These are phyloP conservation scores for Penicillium sp. DNA, from an alignment of 2,329 filamentous ascomycete species.

Conservation along the genomic window DNA sequence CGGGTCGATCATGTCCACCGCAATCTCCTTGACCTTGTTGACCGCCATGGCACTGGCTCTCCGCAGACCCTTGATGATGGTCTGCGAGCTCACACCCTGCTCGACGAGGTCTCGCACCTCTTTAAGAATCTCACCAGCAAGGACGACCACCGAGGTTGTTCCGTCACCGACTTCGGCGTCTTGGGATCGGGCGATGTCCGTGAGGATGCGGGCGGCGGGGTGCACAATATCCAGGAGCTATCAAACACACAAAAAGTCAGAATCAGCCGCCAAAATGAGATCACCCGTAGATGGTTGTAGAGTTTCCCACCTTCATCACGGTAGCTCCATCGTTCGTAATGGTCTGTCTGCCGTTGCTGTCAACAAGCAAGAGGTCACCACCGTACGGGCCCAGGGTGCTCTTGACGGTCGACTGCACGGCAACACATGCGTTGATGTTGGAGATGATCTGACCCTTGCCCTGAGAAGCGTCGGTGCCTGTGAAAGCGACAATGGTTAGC, in stretches of 20 bases:
- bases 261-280: not conserved
- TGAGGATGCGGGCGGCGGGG: constrained; percentile 92
- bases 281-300: not conserved
- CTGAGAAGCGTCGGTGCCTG: constrained; percentile 95
- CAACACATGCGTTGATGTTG: constrained; percentile 97
- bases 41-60: constrained; percentile 86
- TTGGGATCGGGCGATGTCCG: constrained; percentile 97
- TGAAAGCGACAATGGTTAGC: constrained; percentile 28
- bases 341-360: constrained; percentile 91
- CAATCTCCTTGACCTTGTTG: constrained; percentile 99
- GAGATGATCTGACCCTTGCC: constrained; percentile 95
- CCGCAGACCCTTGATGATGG: constrained; percentile 93
- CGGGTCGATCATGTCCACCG: constrained; percentile 65
- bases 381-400: constrained; percentile 94
- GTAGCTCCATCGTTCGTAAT: constrained; percentile 99
- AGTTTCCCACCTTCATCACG: constrained; percentile 80
- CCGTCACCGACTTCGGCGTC: constrained; percentile 98
- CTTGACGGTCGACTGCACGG: constrained; percentile 93
- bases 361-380: constrained; percentile 92
- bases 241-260: constrained; percentile 5
- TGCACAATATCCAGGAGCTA: constrained; percentile 97
- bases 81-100: constrained; percentile 94
- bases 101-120: constrained; percentile 96
- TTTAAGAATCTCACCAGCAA: constrained; percentile 97
- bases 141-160: constrained; percentile 93